Conservation (phyloP, 1,284 basidiomycete genomes). For the Ceratobasidium sp. region DNA sequence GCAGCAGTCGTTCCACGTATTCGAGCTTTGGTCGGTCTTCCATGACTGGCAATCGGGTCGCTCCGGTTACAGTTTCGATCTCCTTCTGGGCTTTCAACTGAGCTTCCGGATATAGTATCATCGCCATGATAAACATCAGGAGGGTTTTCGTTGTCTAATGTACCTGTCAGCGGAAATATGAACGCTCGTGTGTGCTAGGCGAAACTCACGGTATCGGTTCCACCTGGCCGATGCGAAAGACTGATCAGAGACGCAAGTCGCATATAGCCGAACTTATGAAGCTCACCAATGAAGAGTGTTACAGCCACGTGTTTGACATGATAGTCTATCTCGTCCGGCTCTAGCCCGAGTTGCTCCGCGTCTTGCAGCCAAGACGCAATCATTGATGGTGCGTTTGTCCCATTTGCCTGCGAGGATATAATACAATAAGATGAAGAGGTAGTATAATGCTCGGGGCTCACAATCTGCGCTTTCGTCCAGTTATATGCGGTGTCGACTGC, state of each 20-base stretch:
- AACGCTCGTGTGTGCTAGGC: neutral
- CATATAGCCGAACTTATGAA: neutral
- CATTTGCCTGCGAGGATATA: neutral
- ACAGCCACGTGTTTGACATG: neutral
- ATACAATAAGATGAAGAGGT: neutral
- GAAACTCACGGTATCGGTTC: neutral
- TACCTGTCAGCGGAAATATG: neutral
- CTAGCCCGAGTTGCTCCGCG: neutral
- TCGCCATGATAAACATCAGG: conserved; percentile 38
- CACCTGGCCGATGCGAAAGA: neutral
- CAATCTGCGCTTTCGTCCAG: conserved; percentile 25
- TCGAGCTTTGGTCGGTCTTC: conserved; percentile 32
- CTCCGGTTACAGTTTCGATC: conserved; percentile 25
- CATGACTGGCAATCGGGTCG: conserved; percentile 27
- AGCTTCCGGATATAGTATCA: conserved; percentile 45
- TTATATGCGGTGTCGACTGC: conserved; percentile 15
- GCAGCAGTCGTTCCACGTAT: conserved; percentile 42
- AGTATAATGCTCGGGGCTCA: neutral
- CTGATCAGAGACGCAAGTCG: neutral
- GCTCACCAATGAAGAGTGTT: neutral
- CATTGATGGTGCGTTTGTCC: conserved; percentile 2
- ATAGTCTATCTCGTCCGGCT: neutral
- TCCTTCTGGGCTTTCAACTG: conserved; percentile 33
- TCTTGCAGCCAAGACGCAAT: conserved; percentile 16
- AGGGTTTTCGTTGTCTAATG: conserved; percentile 25